phyloP scores from a whole-genome alignment of 805 yeast genomes.

The Cyberlindnera maritima region DNA sequence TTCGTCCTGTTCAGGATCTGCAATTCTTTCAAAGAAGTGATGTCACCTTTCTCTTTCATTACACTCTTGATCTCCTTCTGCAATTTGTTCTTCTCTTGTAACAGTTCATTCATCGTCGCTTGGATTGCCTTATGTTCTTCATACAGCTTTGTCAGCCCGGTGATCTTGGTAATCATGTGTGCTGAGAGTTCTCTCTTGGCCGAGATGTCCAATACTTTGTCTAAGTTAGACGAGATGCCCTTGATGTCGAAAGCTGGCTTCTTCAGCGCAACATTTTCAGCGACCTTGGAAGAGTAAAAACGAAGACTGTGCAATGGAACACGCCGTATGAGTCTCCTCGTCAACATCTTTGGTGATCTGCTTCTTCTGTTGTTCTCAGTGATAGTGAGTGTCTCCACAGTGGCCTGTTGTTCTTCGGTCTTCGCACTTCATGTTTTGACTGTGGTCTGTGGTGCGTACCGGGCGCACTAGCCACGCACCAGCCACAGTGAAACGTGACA shows the following conservation, averaged over 20 bases:
- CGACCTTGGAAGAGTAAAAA: not conserved
- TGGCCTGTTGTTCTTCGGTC: too few species aligned
- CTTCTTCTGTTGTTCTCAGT: not conserved
- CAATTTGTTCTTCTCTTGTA: conserved; percentile 28
- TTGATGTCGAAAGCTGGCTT: conserved; percentile 36
- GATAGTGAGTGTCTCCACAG: too few species aligned
- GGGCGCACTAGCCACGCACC: not conserved
- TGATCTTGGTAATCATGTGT: conserved; percentile 23
- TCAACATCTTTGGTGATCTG: conserved; percentile 1
- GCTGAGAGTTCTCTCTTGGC: conserved; percentile 30
- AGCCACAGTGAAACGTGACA: conserved; percentile 10
- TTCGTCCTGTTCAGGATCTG: conserved; percentile 17
- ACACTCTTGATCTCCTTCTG: conserved; percentile 28
- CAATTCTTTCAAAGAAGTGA: conserved; percentile 13
- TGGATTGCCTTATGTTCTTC: conserved; percentile 22
- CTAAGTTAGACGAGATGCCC: conserved; percentile 29
- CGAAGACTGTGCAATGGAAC: not conserved
- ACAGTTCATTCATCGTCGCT: conserved; percentile 27
- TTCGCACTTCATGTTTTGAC: too few species aligned
- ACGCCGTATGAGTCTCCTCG: not conserved
- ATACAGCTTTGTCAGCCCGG: conserved; percentile 29
- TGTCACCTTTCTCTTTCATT: conserved; percentile 18
- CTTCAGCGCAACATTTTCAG: conserved; percentile 21
- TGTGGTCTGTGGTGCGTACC: not conserved
- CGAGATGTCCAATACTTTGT: conserved; percentile 30